A percentile compares a stretch with the other conserved stretches of the same genome.
These are phyloP conservation scores for Ceratobasidium sp. DNA, from an alignment of 1,284 basidiomycete genomes.

Conservation along the genomic window DNA sequence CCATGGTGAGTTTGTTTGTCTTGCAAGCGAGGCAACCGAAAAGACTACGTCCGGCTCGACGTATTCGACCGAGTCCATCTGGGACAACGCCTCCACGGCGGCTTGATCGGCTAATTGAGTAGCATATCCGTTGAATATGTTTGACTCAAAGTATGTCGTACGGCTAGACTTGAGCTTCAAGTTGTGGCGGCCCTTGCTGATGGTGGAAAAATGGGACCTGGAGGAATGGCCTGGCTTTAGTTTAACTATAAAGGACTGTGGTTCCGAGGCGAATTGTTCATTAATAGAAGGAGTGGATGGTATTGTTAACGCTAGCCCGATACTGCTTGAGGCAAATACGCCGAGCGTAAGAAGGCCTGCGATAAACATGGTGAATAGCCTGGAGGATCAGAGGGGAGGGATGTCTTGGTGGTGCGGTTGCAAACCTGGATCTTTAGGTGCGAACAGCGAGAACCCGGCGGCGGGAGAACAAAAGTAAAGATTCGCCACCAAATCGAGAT, in stretches of 20 bases:
- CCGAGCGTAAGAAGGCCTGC: background rate
- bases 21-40: slow-evolving; percentile 8
- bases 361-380: background rate
- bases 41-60: slow-evolving; percentile 18
- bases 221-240: slow-evolving; percentile 14
- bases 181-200: background rate
- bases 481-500: background rate
- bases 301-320: background rate
- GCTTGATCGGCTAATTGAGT: background rate
- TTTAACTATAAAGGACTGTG: slow-evolving; percentile 34
- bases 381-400: slow-evolving; percentile 3
- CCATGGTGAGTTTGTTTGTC: slow-evolving; percentile 14
- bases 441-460: background rate
- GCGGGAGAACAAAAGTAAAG: background rate
- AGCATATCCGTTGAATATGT: slow-evolving; percentile 23
- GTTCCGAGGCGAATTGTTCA: background rate
- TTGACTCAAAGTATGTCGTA: background rate
- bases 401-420: background rate
- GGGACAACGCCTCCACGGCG: background rate
- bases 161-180: background rate
- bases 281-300: slow-evolving; percentile 6
- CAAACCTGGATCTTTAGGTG: background rate
- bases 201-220: slow-evolving; percentile 6
- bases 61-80: slow-evolving; percentile 22
- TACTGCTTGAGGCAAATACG: slow-evolving; percentile 4